Base-by-base conservation (phyloP, 768 basidiomycete genomes). In the Polyporus arcularius region DNA sequence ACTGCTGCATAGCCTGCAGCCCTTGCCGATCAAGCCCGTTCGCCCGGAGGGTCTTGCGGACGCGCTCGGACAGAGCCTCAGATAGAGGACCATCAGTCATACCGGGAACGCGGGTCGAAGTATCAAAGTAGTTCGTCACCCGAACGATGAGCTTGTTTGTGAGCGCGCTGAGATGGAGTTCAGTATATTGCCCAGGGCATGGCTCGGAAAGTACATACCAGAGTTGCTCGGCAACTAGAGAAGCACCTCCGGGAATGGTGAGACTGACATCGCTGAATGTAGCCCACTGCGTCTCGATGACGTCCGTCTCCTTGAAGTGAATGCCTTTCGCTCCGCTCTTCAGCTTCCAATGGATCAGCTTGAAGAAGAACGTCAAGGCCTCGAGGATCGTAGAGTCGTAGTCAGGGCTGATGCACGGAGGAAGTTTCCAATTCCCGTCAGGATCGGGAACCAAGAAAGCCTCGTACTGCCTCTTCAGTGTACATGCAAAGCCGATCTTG, bases 271-370 rank as follows among this genome's bases (percentile, higher is more conserved):
- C 92, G 65, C 91, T 92, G 74, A 98, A 88, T 21, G 96, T 96
- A 18, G 91, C 89, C 92, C 95, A 96, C 68, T 98, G 95, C 6
- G 90, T 88, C 71, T 99, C 96, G 40, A 99, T 81, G n/a, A 98
- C 87, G 72, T 98, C 96, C 0, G 96, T 97, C 78, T 99, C 97
- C 71, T 96, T 94, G 80, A 98, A 96, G 74, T 96, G 92, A 50
- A 96, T 93, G 18, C 90, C 91, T 72, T 93, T 94, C 60, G 87
- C 83, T 18, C 90, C 93, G 64, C 92, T 90, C 79, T 96, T 96
- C 53, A 99, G 81, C 73, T 98, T 96, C 92, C 90, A 94, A 65
- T 96, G 94, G 21, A 98, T 87, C 39, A 99, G 80, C 70, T 85
- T 89, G 82, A 99, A 99, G 76, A 98, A 96, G 70, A 88, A 87